phyloP scores from a whole-genome alignment of 768 basidiomycete genomes.

The Cyclocybe aegerita region DNA sequence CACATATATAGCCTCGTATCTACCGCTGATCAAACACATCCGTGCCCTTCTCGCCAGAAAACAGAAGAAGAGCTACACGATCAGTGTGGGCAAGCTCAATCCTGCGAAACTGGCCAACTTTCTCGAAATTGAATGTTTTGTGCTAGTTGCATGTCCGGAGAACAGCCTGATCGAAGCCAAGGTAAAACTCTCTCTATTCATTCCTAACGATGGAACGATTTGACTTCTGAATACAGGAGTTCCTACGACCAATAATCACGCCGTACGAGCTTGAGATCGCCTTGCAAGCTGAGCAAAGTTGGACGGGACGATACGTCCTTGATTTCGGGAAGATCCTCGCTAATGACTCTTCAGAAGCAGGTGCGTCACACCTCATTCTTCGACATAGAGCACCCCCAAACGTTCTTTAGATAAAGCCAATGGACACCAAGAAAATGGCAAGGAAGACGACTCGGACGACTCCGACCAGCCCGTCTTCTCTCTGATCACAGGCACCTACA shows the following conservation, averaged over 20 bases:
- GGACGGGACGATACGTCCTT: slow-evolving; percentile 78
- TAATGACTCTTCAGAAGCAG: slow-evolving; percentile 16
- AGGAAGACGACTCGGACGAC: slow-evolving; percentile 53
- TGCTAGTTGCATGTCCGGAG: slow-evolving; percentile 93
- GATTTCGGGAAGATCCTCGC: slow-evolving; percentile 67
- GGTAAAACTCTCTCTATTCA: slow-evolving; percentile 21
- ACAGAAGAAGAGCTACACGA: slow-evolving; percentile 90
- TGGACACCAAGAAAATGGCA: slow-evolving; percentile 28
- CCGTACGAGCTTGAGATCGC: slow-evolving; percentile 90
- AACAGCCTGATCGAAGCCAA: slow-evolving; percentile 81
- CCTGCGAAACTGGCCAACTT: slow-evolving; percentile 96
- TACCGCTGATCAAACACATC: slow-evolving; percentile 82
- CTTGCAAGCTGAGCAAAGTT: slow-evolving; percentile 64
- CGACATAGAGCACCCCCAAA: neutral
- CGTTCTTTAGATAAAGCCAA: slow-evolving; percentile 18
- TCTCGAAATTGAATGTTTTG: slow-evolving; percentile 93
- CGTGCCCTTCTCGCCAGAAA: slow-evolving; percentile 62
- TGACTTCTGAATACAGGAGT: slow-evolving; percentile 56
- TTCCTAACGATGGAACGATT: neutral
- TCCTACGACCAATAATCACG: slow-evolving; percentile 86
- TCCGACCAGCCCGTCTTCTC: slow-evolving; percentile 82
- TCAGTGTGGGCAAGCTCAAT: slow-evolving; percentile 93
- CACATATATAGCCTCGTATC: slow-evolving; percentile 63
- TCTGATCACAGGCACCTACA: slow-evolving; percentile 80
- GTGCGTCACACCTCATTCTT: neutral